Base-by-base conservation (phyloP, 2,329 filamentous ascomycete species). In the Diaporthe longicolla region DNA sequence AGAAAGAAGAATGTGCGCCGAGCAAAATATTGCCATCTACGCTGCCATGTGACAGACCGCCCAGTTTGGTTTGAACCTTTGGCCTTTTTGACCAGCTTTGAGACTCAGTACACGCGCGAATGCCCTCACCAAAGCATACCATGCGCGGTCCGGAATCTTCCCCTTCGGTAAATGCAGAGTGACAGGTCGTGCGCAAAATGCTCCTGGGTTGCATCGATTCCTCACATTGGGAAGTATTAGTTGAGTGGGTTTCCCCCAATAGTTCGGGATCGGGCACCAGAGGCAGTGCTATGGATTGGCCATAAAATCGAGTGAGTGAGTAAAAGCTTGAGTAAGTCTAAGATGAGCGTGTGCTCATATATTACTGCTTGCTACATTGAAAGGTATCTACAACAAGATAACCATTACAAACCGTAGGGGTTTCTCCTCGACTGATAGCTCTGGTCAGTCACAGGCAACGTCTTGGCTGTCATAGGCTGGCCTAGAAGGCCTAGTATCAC, bases 91-190 rank as follows among this genome's bases (percentile, higher is more conserved):
- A 29, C 24, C 24, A 48, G 48, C 15, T 8, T 37, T 48, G 13
- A 17, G 40, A 13, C 35, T 19, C 26, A 21, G n/a, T 1, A 54
- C 29, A 15, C 26, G 55, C 17, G 55, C n/a, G 21, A 11, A 17
- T 26, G 35, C n/a, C 17, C 13, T 7, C 35, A 17, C 32, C 37
- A 37, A 10, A 3, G 19, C 21, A 55, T 35, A n/a, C 35, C 17
- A 1, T 26, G 3, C 88, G 86, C 7, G 82, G 82, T 19, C 81
- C 82, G 26, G 82, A 81, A 0, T 83, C 85, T 71, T 83, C 80
- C 87, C 87, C 88, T 15, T 83, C 81, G 24, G 86, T 84, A 6
- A 84, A 84, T 76, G 88, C 81, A 76, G 88, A n/a, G 85, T 74
- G 37, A 79, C 77, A 3, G 82, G 78, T 15, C 82, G 71, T 71